phyloP scores from a whole-genome alignment of 805 yeast species.

The Candida patagonica region DNA sequence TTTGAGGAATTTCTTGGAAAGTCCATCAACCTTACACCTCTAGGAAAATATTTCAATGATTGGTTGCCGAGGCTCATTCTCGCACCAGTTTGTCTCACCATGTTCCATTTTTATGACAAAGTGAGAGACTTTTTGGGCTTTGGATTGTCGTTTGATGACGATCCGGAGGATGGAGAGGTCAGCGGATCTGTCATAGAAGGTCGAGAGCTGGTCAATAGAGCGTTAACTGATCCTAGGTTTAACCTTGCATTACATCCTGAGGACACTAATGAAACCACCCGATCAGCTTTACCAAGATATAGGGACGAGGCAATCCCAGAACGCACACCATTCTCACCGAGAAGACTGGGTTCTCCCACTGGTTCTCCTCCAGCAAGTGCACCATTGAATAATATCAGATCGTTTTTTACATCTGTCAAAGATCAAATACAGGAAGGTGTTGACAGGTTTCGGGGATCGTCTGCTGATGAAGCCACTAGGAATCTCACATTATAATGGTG shows the following conservation, averaged over 20 bases:
- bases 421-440: slow-evolving; percentile 13
- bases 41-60: slow-evolving; percentile 63
- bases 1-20: slow-evolving; percentile 70
- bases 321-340: neutral
- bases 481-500: no score
- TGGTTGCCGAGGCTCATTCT: slow-evolving; percentile 67
- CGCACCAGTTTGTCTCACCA: slow-evolving; percentile 57
- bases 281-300: neutral
- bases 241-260: slow-evolving; percentile 14
- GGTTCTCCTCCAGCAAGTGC: neutral
- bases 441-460: slow-evolving; percentile 8
- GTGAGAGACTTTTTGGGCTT: slow-evolving; percentile 37
- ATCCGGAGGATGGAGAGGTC: slow-evolving; percentile 18
- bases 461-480: no score
- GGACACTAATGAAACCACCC: neutral
- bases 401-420: slow-evolving; percentile 16
- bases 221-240: slow-evolving; percentile 21
- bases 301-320: slow-evolving; percentile 3
- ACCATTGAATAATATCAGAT: slow-evolving; percentile 7
- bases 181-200: slow-evolving; percentile 26
- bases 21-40: slow-evolving; percentile 64
- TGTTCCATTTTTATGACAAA: slow-evolving; percentile 59
- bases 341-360: neutral
- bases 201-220: slow-evolving; percentile 25
- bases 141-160: slow-evolving; percentile 30